Percentiles rank a stretch among this genome's conserved stretches.
Conservation (phyloP, 1,284 basidiomycete genomes). For the Marasmius sp. region DNA sequence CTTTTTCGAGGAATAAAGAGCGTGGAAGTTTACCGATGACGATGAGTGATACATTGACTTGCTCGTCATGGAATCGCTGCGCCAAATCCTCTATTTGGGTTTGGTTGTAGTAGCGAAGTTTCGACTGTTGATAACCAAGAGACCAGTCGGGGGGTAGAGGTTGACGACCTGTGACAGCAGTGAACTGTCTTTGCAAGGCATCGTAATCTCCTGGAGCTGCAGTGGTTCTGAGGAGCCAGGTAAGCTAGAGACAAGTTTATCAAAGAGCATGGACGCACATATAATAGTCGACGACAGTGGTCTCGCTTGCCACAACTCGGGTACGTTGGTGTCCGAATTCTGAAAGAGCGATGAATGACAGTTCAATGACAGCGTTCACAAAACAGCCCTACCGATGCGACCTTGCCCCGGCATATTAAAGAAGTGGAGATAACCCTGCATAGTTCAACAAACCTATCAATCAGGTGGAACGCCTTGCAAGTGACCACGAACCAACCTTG, state of each 20-base stretch:
- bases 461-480: too few relatives aligned
- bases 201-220: conserved; percentile 39
- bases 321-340: conserved; percentile 37
- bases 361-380: neutral
- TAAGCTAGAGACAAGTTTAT: neutral
- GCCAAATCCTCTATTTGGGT: conserved; percentile 36
- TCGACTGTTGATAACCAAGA: conserved; percentile 41
- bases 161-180: conserved; percentile 39
- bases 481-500: conserved; percentile 22
- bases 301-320: conserved; percentile 35
- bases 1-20: neutral
- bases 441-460: neutral
- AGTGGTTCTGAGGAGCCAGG: conserved; percentile 28
- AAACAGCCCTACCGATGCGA: conserved; percentile 27
- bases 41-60: conserved; percentile 38
- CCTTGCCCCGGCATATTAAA: conserved; percentile 44
- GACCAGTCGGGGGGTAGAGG: conserved; percentile 39
- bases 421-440: conserved; percentile 39
- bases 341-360: conserved; percentile 12
- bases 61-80: conserved; percentile 39
- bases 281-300: conserved; percentile 40
- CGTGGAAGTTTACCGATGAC: conserved; percentile 29
- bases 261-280: conserved; percentile 26
- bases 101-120: conserved; percentile 41
- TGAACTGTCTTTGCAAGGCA: conserved; percentile 38